Conservation (phyloP, 1,139 yeast genomes). For the Candida pseudocylindracea region DNA sequence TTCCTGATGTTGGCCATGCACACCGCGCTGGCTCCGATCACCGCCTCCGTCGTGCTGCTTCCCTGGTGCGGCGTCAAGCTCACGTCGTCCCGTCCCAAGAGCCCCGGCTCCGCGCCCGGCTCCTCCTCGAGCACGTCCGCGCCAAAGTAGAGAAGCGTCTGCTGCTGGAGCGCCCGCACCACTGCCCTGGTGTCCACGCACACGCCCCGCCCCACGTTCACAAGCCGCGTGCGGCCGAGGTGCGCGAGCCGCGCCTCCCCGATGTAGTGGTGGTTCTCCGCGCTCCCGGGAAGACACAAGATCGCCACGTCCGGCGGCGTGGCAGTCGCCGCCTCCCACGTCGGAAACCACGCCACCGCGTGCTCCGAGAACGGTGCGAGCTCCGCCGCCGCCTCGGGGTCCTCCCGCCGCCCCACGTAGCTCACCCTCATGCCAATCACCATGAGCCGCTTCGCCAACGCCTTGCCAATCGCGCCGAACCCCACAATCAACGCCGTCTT, state of each 20-base stretch:
- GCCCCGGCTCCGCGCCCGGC: slow-evolving; percentile 29
- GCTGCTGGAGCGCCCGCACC: slow-evolving; percentile 40
- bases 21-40: slow-evolving; percentile 18
- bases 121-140: slow-evolving; percentile 63
- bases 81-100: slow-evolving; percentile 43
- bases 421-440: slow-evolving; percentile 45
- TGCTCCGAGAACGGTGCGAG: no score
- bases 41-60: slow-evolving; percentile 35
- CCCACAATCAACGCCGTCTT: slow-evolving; percentile 52
- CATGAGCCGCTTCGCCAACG: slow-evolving; percentile 32
- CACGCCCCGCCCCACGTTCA: slow-evolving; percentile 61
- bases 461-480: slow-evolving; percentile 56
- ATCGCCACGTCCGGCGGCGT: slow-evolving; percentile 22
- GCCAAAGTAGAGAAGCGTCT: slow-evolving; percentile 54
- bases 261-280: slow-evolving; percentile 32
- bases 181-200: slow-evolving; percentile 56
- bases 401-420: slow-evolving; percentile 28
- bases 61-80: slow-evolving; percentile 60
- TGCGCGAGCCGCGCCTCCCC: slow-evolving; percentile 22
- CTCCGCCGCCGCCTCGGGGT: slow-evolving; percentile 8
- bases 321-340: slow-evolving; percentile 10
- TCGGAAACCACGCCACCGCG: slow-evolving; percentile 6
- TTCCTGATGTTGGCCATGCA: not conserved
- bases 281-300: slow-evolving; percentile 41
- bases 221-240: slow-evolving; percentile 30